These are phyloP conservation scores for Ganoderma lucidum DNA, from an alignment of 1,284 basidiomycete genomes.

Conservation along the genomic window DNA sequence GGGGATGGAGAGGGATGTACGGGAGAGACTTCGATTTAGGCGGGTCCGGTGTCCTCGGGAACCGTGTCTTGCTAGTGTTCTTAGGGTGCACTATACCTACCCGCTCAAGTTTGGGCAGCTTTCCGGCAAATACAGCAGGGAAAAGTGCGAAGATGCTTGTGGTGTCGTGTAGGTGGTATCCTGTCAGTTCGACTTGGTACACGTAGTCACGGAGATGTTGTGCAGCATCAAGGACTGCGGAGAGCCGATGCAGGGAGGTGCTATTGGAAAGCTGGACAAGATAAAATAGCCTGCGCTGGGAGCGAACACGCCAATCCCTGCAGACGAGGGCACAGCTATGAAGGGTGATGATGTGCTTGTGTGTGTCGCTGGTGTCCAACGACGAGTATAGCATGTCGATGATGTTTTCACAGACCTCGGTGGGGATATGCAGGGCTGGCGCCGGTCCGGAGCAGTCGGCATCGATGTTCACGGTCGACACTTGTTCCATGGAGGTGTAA, in stretches of 20 bases:
- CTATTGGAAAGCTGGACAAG: neutral
- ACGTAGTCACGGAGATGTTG: neutral
- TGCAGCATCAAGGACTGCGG: neutral
- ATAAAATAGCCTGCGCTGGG: neutral
- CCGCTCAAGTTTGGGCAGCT: neutral
- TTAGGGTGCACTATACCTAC: neutral
- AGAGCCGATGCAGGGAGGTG: neutral
- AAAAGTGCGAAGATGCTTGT: neutral
- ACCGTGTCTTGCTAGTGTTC: neutral
- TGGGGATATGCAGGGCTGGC: neutral
- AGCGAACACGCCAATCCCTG: neutral
- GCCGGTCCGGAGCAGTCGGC: neutral
- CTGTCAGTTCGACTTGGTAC: neutral
- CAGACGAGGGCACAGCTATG: neutral
- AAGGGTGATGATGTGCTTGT: neutral
- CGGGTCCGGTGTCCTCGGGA: neutral
- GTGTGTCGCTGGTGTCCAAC: neutral
- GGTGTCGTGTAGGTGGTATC: neutral
- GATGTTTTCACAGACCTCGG: slow-evolving; percentile 4
- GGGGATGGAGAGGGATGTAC: neutral
- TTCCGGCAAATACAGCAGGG: neutral
- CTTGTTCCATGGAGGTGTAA: too few relatives aligned
- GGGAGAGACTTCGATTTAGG: neutral
- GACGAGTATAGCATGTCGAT: neutral
- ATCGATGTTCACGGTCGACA: neutral